Conservation (phyloP, 345 rosid genomes). For the Mercurialis annua region DNA sequence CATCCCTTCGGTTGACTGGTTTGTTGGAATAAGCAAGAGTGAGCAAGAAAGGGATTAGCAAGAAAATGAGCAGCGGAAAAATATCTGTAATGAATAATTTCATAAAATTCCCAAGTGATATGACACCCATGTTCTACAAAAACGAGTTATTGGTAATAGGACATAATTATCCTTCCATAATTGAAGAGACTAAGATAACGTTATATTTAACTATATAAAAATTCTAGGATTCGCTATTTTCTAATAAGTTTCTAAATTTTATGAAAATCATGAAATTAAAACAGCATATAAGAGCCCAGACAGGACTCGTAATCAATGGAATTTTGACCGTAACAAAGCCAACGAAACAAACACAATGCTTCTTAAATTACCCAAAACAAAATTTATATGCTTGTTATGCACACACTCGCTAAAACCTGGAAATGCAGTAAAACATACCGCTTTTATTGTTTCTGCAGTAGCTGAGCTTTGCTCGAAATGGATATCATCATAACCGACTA, state of each 20-base stretch:
- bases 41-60: too few relatives aligned
- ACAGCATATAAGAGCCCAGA: neutral
- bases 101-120: neutral
- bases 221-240: neutral
- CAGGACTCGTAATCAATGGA: neutral
- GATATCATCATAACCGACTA: constrained; percentile 64
- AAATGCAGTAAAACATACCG: constrained; percentile 39
- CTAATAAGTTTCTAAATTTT: too few relatives aligned
- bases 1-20: constrained; percentile 79
- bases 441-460: constrained; percentile 62
- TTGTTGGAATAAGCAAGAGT: constrained; percentile 21
- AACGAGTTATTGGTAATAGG: neutral
- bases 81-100: neutral
- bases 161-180: neutral
- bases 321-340: too few relatives aligned
- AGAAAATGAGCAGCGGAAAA: neutral
- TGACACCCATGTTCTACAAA: neutral
- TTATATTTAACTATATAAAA: too few relatives aligned
- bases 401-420: neutral
- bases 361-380: neutral
- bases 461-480: constrained; percentile 61
- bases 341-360: too few relatives aligned
- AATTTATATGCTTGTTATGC: too few relatives aligned
- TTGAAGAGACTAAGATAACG: neutral
- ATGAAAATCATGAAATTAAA: neutral